A percentile compares a stretch with the other conserved stretches of the same genome.
These are phyloP conservation scores for Leptographium procerum DNA, from an alignment of 2,329 filamentous ascomycete species.

Conservation along the genomic window DNA sequence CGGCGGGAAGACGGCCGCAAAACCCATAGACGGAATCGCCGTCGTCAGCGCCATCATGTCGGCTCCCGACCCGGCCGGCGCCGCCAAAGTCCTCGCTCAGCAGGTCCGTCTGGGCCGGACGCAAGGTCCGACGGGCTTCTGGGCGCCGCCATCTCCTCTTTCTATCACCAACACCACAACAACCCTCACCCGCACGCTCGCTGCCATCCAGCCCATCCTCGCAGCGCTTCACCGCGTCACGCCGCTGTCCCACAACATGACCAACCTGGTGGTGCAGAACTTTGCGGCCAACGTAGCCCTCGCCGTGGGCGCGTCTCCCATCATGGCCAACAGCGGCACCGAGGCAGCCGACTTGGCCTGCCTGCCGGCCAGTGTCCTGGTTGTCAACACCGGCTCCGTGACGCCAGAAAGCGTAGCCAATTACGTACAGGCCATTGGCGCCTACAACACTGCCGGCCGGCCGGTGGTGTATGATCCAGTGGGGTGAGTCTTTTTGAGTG, in stretches of 20 bases:
- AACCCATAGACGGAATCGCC: slow-evolving; percentile 67
- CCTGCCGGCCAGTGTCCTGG: slow-evolving; percentile 59
- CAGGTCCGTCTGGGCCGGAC: slow-evolving; percentile 32
- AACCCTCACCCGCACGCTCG: not conserved
- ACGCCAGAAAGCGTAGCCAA: slow-evolving; percentile 62
- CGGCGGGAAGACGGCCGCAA: slow-evolving; percentile 24
- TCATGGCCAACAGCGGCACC: slow-evolving; percentile 81
- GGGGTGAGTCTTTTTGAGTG: slow-evolving; percentile 40
- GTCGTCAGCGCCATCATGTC: slow-evolving; percentile 83
- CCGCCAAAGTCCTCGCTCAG: slow-evolving; percentile 45
- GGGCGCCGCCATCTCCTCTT: not conserved
- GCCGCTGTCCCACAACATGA: slow-evolving; percentile 92
- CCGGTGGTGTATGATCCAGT: slow-evolving; percentile 84
- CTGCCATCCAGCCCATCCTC: slow-evolving; percentile 32
- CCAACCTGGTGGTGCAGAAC: slow-evolving; percentile 90
- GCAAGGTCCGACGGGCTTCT: slow-evolving; percentile 6
- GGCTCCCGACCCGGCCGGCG: slow-evolving; percentile 52
- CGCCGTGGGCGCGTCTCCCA: slow-evolving; percentile 74
- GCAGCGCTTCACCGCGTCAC: slow-evolving; percentile 47
- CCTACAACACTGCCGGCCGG: slow-evolving; percentile 67
- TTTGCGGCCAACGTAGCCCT: slow-evolving; percentile 87
- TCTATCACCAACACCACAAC: not conserved
- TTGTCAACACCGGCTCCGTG: slow-evolving; percentile 92
- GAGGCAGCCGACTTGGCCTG: slow-evolving; percentile 73
- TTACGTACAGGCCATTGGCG: slow-evolving; percentile 61